phyloP scores from a whole-genome alignment of 345 rosid genomes.

The Syzygium jambos region DNA sequence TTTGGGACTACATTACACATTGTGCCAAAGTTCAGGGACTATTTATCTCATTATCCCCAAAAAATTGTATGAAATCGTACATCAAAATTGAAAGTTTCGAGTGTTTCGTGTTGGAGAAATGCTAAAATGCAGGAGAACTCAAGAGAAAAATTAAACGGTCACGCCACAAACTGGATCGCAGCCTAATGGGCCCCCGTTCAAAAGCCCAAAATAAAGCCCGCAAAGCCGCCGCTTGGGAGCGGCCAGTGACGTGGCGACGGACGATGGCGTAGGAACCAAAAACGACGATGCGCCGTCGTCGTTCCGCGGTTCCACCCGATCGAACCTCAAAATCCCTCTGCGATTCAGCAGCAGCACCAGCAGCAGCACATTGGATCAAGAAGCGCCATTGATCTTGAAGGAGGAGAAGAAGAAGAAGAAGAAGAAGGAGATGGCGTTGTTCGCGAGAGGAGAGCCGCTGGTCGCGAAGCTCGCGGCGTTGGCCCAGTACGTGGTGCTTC shows the following conservation, averaged over 20 bases:
- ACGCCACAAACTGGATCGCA: background rate
- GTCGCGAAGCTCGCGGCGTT: slow-evolving; percentile 47
- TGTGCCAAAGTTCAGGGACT: no score
- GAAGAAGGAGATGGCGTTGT: slow-evolving; percentile 19
- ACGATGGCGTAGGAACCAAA: background rate
- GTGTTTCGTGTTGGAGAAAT: background rate
- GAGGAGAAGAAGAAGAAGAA: background rate
- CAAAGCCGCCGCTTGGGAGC: background rate
- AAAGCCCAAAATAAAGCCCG: background rate
- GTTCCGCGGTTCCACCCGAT: background rate
- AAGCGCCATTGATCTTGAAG: background rate
- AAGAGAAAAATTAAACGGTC: background rate
- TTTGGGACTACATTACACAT: no score
- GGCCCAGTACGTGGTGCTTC: slow-evolving; percentile 45
- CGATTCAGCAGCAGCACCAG: background rate
- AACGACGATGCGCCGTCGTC: background rate
- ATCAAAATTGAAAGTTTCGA: background rate
- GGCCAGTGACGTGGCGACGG: background rate
- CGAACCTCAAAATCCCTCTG: background rate
- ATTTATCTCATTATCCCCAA: no score
- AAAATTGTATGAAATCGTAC: background rate
- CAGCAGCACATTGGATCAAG: background rate
- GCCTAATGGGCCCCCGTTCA: background rate
- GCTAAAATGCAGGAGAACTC: background rate
- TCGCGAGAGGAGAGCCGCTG: slow-evolving; percentile 58